Conservation (phyloP, 352 stramenopile genomes). For the Pythium volutum region DNA sequence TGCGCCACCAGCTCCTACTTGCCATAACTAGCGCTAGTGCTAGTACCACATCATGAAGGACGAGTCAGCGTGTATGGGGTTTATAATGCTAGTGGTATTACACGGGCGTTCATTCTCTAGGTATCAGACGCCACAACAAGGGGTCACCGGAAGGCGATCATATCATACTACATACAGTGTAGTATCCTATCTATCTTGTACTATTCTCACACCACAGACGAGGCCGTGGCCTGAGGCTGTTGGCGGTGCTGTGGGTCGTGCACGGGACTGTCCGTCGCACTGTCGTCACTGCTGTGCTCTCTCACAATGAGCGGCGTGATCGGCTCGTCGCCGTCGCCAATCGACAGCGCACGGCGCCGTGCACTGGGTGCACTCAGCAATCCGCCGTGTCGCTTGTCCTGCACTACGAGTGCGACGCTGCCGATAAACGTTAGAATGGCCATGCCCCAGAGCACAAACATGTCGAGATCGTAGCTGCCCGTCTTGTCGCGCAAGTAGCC, state of each 20-base stretch:
- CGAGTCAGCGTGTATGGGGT: too few relatives aligned
- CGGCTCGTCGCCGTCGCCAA: slow-evolving; percentile 55
- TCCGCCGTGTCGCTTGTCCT: slow-evolving; percentile 57
- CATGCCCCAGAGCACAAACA: slow-evolving; percentile 81
- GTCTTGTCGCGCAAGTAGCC: slow-evolving; percentile 82
- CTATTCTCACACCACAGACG: not conserved
- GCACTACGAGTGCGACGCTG: slow-evolving; percentile 56
- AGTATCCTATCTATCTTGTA: not conserved
- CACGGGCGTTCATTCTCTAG: not conserved
- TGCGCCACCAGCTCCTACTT: slow-evolving; percentile 60
- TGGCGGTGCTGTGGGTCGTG: slow-evolving; percentile 8
- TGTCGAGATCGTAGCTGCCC: slow-evolving; percentile 77
- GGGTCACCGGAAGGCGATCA: too few relatives aligned
- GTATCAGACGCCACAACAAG: too few relatives aligned
- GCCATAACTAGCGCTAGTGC: slow-evolving; percentile 39
- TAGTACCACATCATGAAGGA: not conserved
- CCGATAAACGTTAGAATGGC: slow-evolving; percentile 64
- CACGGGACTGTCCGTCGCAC: slow-evolving; percentile 6
- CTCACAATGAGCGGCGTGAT: slow-evolving; percentile 37
- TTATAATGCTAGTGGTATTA: not conserved
- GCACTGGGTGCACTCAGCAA: slow-evolving; percentile 53
- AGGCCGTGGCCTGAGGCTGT: not conserved
- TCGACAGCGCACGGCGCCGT: slow-evolving; percentile 49
- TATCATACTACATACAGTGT: too few relatives aligned
- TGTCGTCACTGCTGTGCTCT: slow-evolving; percentile 16